A percentile compares a stretch with the other conserved stretches of the same genome.
Evolutionary conservation across 2,329 filamentous ascomycete genomes (phyloP).

Genomic region (Orbilia javanica): DNA sequence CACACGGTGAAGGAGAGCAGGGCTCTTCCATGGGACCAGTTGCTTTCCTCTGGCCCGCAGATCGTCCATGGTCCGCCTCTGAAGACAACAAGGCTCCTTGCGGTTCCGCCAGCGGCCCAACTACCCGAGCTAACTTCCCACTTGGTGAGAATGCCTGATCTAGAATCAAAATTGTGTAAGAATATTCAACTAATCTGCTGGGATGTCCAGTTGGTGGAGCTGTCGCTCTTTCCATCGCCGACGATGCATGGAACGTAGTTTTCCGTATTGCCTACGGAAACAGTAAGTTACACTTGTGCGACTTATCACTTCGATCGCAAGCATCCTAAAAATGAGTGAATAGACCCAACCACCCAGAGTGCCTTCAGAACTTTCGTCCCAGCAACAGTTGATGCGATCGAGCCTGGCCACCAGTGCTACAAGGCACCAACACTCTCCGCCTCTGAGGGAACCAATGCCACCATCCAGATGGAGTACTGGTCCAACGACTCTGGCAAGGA

Average conservation of each 20-base stretch:
- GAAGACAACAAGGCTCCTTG: conserved; percentile 73
- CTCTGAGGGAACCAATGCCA: conserved; percentile 67
- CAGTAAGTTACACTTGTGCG: conserved; percentile 64
- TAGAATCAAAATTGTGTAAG: background rate
- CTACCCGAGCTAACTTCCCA: conserved; percentile 72
- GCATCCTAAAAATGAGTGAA: conserved; percentile 15
- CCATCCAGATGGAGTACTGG: conserved; percentile 69
- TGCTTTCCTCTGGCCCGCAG: conserved; percentile 73
- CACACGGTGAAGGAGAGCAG: conserved; percentile 51
- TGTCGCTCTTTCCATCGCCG: conserved; percentile 71
- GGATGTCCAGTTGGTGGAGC: conserved; percentile 68
- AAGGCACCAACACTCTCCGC: conserved; percentile 63
- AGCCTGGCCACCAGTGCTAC: conserved; percentile 69
- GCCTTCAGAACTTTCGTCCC: conserved; percentile 64
- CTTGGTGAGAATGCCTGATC: conserved; percentile 69
- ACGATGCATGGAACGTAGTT: conserved; percentile 71
- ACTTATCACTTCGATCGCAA: background rate
- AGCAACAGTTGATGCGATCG: conserved; percentile 65
- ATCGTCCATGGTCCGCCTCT: conserved; percentile 71
- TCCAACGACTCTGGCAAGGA: conserved; percentile 67
- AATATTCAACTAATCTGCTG: conserved; percentile 25
- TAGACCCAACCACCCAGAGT: conserved; percentile 65
- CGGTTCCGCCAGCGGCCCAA: conserved; percentile 68
- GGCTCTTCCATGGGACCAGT: conserved; percentile 67
- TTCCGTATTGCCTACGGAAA: conserved; percentile 70